phyloP scores from a whole-genome alignment of 805 yeast genomes.

The Candida andamanensis region DNA sequence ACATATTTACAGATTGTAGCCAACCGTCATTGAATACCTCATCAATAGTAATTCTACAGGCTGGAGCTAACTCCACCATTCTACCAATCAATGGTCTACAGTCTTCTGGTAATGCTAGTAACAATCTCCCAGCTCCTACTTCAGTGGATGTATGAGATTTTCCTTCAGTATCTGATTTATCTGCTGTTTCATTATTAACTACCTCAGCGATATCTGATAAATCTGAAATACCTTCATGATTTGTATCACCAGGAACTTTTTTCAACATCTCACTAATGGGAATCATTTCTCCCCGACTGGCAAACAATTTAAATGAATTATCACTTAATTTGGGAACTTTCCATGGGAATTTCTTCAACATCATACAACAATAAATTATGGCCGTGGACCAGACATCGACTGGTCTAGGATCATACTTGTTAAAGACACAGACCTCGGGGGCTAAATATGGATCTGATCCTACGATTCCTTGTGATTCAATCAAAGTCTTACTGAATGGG shows the following conservation, averaged over 20 bases:
- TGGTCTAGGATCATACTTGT: slow-evolving; percentile 65
- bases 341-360: slow-evolving; percentile 83
- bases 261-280: slow-evolving; percentile 53
- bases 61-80: slow-evolving; percentile 84
- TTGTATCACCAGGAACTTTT: slow-evolving; percentile 24
- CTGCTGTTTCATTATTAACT: slow-evolving; percentile 7
- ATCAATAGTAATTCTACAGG: slow-evolving; percentile 76
- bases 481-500: slow-evolving; percentile 59
- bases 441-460: slow-evolving; percentile 87
- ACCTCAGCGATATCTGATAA: slow-evolving; percentile 12
- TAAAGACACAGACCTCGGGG: slow-evolving; percentile 64
- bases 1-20: slow-evolving; percentile 61
- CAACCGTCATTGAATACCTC: slow-evolving; percentile 72
- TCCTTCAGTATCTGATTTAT: slow-evolving; percentile 18
- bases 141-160: slow-evolving; percentile 58
- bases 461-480: slow-evolving; percentile 68
- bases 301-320: slow-evolving; percentile 63
- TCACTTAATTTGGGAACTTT: slow-evolving; percentile 70
- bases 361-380: slow-evolving; percentile 83
- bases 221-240: slow-evolving; percentile 13
- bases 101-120: slow-evolving; percentile 67
- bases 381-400: slow-evolving; percentile 86
- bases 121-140: slow-evolving; percentile 66
- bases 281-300: slow-evolving; percentile 46
- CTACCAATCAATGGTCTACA: slow-evolving; percentile 61